A percentile compares a stretch with the other conserved stretches of the same genome.
Evolutionary conservation across 176 grass and related monocot genomes (phyloP).

Genomic region (Eleusine coracana): DNA sequence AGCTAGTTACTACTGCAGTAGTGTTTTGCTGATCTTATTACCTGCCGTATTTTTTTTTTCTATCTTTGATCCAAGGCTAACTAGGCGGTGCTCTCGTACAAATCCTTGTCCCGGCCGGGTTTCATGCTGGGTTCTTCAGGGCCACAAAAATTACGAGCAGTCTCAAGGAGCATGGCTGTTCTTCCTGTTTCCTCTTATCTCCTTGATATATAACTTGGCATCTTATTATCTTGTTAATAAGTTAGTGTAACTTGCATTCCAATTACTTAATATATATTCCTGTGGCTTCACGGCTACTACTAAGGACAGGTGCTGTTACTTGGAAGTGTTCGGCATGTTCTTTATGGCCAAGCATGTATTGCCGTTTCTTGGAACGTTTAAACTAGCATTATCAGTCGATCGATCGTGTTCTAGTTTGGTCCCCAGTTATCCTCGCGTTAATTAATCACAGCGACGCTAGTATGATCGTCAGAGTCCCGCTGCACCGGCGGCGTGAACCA

Average conservation of each 20-base stretch:
- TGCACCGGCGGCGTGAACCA: neutral
- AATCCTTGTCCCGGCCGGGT: neutral
- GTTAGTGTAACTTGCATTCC: neutral
- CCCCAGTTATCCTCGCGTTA: neutral
- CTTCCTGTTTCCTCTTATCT: neutral
- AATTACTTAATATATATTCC: neutral
- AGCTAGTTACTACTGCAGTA: neutral
- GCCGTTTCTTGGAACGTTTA: neutral
- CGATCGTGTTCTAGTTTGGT: neutral
- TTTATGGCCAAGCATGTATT: neutral
- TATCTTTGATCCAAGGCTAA: conserved; percentile 21
- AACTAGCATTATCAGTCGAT: conserved; percentile 8
- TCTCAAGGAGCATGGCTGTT: neutral
- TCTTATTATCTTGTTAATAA: neutral
- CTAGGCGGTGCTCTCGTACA: neutral
- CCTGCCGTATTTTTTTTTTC: neutral
- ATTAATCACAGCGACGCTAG: neutral
- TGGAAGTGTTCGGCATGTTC: neutral
- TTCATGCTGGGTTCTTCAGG: neutral
- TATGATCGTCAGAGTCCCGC: neutral
- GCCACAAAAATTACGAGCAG: neutral
- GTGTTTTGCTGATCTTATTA: neutral
- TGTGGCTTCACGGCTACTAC: too few species aligned
- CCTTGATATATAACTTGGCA: neutral
- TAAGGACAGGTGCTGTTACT: neutral